Base-by-base conservation (phyloP, 129 eudicot species). In the Flaveria brownii region DNA sequence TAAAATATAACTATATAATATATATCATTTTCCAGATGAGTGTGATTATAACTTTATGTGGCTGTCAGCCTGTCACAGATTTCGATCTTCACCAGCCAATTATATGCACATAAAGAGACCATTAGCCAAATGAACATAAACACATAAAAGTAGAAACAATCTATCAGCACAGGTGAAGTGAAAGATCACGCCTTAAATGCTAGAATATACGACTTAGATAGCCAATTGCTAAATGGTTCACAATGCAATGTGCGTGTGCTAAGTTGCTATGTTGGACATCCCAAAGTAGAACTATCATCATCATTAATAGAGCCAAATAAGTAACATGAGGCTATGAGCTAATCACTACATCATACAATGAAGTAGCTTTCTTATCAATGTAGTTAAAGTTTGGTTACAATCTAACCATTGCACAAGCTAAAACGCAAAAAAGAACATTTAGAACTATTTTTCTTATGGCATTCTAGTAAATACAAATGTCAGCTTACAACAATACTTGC, bases 11-110 rank as follows among this genome's bases (percentile, higher is more conserved):
- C n/a, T 51, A 36, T 17, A 8, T 20, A 0, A 20, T 20, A 20
- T 20, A 20, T 20, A 20, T 20, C 22, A 20, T 26, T 66, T 36
- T 64, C 9, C 66, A 60, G n/a, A 20, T 51, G 33, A 71, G 47
- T 72, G 39, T 39, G 50, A 71, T 36, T 36, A 72, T 39, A 79
- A 10, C n/a, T 16, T 62, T 50, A 42, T 63, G 73, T 62, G 57
- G 74, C 9, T 20, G 71, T 26, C 9, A 20, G 57, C 67, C 9
- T 20, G 71, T 26, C 9, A 20, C 9, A 66, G 76, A 33, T 33
- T n/a, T 71, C 22, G 51, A 60, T 17, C 30, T n/a, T 71, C 36
- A 46, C 43, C 47, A 1, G 17, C 30, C 55, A 14, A 60, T 43
- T 47, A 62, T 61, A 75, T 46, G 61, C 71, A 28, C 18, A 25